Evolutionary conservation across 371 early-diverging fungal species (phyloP), one percentile per base, ranked within the genome.

Genomic region (Rhizomucor pusillus): DNA sequence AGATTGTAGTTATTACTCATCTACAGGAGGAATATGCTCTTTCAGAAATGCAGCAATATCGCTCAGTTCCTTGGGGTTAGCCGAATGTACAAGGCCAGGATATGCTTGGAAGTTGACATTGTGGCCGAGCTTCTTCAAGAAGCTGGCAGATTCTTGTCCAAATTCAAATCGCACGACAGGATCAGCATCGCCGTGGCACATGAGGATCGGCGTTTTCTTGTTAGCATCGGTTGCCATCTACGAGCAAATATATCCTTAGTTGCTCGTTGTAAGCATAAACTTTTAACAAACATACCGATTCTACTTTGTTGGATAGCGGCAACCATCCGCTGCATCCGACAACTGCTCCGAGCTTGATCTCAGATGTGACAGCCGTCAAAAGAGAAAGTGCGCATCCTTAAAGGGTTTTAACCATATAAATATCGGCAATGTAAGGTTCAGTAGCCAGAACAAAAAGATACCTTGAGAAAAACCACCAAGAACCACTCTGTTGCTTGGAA

Each of bases 401-500:
- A n/a, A n/a, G n/a, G n/a, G n/a, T n/a, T n/a, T 53, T 29, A 24
- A 18, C 29, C 35, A 18, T 18, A 33, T 14, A 25, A 18, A 11
- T 44, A 16, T 7, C 10, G 45, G 9, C 18, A 18, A 44, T 44
- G 45, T 16, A 10, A 44, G 20, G 9, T 11, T 7, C 10, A 11
- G 34, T 37, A 10, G 33, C 22, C 23, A 24, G 46, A 22, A 12
- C 43, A 52, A 25, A 2, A 25, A 35, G 18, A 25, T 70, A 57
- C 93, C 97, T 79, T 98, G 98, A 22, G 94, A 94, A 73, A 98
- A 98, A 0, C 98, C 98, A 41, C 95, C 96, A 19, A 98, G 54
- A 29, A 95, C 85, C 47, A 98, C 96, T 14, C 95, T 78, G 43
- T 88, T 76, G 14, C 92, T 71, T 0, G 92, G 85, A 51, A 94